Percentiles rank a stretch among this genome's conserved stretches.
Conservation (phyloP, 2,329 filamentous ascomycete species). For the Colletotrichum lini region DNA sequence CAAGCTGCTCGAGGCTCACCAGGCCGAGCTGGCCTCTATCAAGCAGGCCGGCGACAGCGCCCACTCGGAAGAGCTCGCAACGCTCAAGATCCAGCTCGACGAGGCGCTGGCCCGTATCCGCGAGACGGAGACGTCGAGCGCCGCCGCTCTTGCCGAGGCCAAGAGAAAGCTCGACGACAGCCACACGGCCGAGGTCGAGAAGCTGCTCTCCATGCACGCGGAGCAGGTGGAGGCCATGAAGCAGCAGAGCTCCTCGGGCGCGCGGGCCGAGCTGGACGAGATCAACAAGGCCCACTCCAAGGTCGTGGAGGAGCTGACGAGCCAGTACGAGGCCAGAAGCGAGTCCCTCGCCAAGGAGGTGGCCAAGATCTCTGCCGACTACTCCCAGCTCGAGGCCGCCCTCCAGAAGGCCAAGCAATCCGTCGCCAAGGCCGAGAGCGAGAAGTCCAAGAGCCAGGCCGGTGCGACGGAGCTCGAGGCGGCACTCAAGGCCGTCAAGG, state of each 20-base stretch:
- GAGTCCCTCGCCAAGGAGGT: slow-evolving; percentile 48
- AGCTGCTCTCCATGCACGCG: slow-evolving; percentile 59
- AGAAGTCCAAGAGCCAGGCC: slow-evolving; percentile 60
- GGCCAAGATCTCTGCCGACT: slow-evolving; percentile 50
- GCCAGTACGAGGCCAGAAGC: slow-evolving; percentile 54
- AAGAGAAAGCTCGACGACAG: slow-evolving; percentile 62
- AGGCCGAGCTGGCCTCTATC: slow-evolving; percentile 49
- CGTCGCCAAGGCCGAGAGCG: slow-evolving; percentile 49
- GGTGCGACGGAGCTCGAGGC: slow-evolving; percentile 64
- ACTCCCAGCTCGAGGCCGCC: slow-evolving; percentile 51
- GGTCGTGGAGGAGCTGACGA: slow-evolving; percentile 58
- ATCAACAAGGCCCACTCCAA: slow-evolving; percentile 55
- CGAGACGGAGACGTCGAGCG: slow-evolving; percentile 57
- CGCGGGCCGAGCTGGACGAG: slow-evolving; percentile 61
- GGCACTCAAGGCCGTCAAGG: slow-evolving; percentile 53
- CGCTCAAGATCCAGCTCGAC: slow-evolving; percentile 52
- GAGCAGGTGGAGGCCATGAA: slow-evolving; percentile 59
- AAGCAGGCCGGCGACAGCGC: slow-evolving; percentile 52
- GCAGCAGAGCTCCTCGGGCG: slow-evolving; percentile 53
- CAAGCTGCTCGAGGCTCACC: slow-evolving; percentile 49
- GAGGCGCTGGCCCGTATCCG: slow-evolving; percentile 50
- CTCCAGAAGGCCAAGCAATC: slow-evolving; percentile 53
- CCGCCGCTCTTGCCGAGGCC: slow-evolving; percentile 61
- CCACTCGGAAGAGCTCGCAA: slow-evolving; percentile 55
- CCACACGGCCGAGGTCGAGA: slow-evolving; percentile 64